phyloP scores from a whole-genome alignment of 345 rosid species.

The Populus nigra region DNA sequence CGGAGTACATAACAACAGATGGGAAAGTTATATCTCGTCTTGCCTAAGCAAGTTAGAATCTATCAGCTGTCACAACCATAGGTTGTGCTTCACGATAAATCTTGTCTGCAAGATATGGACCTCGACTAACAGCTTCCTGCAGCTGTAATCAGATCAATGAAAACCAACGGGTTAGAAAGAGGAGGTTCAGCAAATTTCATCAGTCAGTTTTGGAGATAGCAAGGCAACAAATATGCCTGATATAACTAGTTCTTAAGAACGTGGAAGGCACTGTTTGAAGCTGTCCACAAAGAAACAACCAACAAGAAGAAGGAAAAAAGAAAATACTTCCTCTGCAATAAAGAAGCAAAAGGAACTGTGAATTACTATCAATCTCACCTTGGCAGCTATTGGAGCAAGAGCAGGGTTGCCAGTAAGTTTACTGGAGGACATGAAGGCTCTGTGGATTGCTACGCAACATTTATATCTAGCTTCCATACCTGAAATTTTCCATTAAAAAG shows the following conservation, averaged over 20 bases:
- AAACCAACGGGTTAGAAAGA: not conserved
- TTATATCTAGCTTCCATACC: constrained; percentile 78
- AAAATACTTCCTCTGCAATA: no score
- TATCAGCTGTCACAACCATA: constrained; percentile 67
- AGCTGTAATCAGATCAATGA: constrained; percentile 43
- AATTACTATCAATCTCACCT: constrained; percentile 44
- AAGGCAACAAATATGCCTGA: no score
- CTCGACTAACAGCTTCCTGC: constrained; percentile 77
- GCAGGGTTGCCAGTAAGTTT: constrained; percentile 59
- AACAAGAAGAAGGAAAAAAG: no score
- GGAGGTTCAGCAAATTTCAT: not conserved
- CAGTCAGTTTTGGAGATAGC: no score
- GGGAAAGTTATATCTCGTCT: not conserved
- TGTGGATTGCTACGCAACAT: constrained; percentile 72
- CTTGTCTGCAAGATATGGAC: constrained; percentile 61
- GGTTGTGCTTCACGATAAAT: constrained; percentile 53
- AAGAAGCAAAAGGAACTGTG: not conserved
- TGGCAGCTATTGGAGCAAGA: constrained; percentile 44
- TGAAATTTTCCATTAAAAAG: constrained; percentile 22
- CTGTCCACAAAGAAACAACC: no score
- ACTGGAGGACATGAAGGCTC: constrained; percentile 51
- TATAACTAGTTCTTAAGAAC: no score
- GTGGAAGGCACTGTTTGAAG: no score
- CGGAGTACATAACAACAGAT: not conserved
- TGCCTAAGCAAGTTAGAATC: constrained; percentile 40